These are phyloP conservation scores for Bolboschoenus planiculmis DNA, from an alignment of 176 grass and related monocot genomes.

Conservation along the genomic window DNA sequence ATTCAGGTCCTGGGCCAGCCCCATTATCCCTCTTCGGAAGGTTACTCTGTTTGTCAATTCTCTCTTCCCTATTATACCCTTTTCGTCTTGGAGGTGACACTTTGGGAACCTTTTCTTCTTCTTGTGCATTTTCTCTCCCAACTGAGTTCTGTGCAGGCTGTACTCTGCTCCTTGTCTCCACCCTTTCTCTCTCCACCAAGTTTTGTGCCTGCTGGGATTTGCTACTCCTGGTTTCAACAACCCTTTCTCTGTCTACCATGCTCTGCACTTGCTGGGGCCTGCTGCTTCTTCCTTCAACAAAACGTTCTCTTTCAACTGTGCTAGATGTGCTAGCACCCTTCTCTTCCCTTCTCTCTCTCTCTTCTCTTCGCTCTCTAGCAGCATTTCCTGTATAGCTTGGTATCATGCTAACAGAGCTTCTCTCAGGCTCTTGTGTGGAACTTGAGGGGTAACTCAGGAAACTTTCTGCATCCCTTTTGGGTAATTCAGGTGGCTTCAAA, in stretches of 20 bases:
- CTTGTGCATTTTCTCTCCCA: constrained; percentile 31
- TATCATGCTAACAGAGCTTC: constrained; percentile 57
- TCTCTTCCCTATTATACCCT: constrained; percentile 59
- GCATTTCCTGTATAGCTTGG: constrained; percentile 56
- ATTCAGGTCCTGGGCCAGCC: constrained; percentile 34
- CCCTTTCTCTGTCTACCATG: constrained; percentile 33
- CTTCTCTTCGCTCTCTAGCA: constrained; percentile 15
- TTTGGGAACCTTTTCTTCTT: constrained; percentile 82
- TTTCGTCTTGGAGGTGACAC: constrained; percentile 90
- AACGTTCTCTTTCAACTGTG: not conserved
- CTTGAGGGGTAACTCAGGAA: constrained; percentile 42
- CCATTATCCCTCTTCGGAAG: constrained; percentile 58
- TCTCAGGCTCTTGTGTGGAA: constrained; percentile 61
- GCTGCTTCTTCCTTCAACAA: constrained; percentile 15
- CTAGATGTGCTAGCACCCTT: constrained; percentile 25
- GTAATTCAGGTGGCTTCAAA: constrained; percentile 49
- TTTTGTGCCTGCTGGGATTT: constrained; percentile 21
- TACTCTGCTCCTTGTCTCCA: constrained; percentile 59
- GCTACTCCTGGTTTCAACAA: constrained; percentile 34
- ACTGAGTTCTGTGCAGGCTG: constrained; percentile 48
- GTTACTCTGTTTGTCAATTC: constrained; percentile 63
- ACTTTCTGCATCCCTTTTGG: constrained; percentile 46
- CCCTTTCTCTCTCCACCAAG: constrained; percentile 59
- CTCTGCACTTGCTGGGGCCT: constrained; percentile 10
- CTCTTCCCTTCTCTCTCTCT: constrained; percentile 45